Evolutionary conservation across 2,329 filamentous ascomycete species (phyloP).

Genomic region (Thermoascus crustaceus): DNA sequence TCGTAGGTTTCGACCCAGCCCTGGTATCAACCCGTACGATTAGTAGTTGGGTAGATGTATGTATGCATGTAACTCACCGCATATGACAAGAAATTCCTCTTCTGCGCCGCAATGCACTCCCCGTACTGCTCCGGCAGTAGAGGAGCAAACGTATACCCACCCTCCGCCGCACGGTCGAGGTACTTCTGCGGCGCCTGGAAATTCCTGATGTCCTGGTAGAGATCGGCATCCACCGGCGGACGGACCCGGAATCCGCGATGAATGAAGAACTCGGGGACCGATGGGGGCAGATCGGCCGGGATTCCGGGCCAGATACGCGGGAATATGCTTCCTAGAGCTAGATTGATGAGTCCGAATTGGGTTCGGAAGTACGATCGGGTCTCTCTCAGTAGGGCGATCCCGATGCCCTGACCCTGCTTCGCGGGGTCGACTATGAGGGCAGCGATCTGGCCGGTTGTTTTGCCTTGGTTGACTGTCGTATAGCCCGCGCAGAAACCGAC

Average conservation of each 20-base stretch:
- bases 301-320: conserved; percentile 42
- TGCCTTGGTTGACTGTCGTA: conserved; percentile 16
- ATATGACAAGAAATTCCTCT: conserved; percentile 31
- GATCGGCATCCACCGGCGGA: conserved; percentile 25
- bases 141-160: conserved; percentile 29
- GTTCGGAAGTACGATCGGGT: conserved; percentile 19
- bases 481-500: conserved; percentile 34
- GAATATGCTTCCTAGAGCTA: conserved; percentile 25
- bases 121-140: conserved; percentile 29
- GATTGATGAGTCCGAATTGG: conserved; percentile 15
- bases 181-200: conserved; percentile 29
- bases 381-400: conserved; percentile 27
- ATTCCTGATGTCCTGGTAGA: conserved; percentile 32
- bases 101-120: conserved; percentile 32
- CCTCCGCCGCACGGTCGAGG: conserved; percentile 26
- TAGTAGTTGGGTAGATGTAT: background rate
- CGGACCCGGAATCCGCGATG: conserved; percentile 33
- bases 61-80: conserved; percentile 16
- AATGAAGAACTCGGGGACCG: conserved; percentile 32
- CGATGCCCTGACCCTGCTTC: conserved; percentile 31
- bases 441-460: conserved; percentile 24
- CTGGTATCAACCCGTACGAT: conserved; percentile 13
- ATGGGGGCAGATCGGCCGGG: conserved; percentile 29
- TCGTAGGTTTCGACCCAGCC: conserved; percentile 37
- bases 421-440: conserved; percentile 30